Evolutionary conservation across 106 monocot genomes (phyloP), one percentile per base, ranked within the genome.

Genomic region (Allium cepa): DNA sequence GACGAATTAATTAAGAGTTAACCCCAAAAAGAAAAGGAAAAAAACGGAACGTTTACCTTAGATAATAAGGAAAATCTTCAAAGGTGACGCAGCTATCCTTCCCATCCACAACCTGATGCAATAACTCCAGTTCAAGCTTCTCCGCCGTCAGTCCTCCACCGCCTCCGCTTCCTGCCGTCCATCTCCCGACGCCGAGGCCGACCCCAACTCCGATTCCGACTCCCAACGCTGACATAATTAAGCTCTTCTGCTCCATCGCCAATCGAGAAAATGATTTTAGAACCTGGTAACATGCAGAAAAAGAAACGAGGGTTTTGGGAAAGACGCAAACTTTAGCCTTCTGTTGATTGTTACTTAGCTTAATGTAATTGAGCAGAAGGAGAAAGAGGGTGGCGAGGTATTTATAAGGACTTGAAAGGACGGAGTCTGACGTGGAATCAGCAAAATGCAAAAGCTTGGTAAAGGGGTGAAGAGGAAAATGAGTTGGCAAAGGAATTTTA

Each of bases 51-150:
- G 17, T 51, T 53, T 56, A 92, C 88, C 86, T 86, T 50, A 88
- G 86, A 52, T 84, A 88, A 67, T 86, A 93, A 4, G 93, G 89
- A 69, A 93, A 93, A n/a, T 86, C 83, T 15, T 86, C 72, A 53
- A 93, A 93, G 59, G 83, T 89, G 18, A 89, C 85, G 18, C 70
- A 68, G 72, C 77, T 80, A 7, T 79, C 79, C 79, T 63, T 86
- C 64, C 83, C 89, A 65, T 94, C 89, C 7, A 78, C 61, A 22
- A 93, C 70, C 53, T 63, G 77, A 62, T 79, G 62, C 81, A 73
- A 50, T 59, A 93, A 60, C 79, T 93, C 88, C 71, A 75, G 52
- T 74, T 83, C 83, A 11, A 88, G 61, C 52, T n/a, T 50, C 50
- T 77, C 88, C 5, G 69, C 72, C 49, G 88, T 76, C 17, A 76